Conservation (phyloP, 2,329 filamentous ascomycete genomes). For the Alternaria tenuissima region DNA sequence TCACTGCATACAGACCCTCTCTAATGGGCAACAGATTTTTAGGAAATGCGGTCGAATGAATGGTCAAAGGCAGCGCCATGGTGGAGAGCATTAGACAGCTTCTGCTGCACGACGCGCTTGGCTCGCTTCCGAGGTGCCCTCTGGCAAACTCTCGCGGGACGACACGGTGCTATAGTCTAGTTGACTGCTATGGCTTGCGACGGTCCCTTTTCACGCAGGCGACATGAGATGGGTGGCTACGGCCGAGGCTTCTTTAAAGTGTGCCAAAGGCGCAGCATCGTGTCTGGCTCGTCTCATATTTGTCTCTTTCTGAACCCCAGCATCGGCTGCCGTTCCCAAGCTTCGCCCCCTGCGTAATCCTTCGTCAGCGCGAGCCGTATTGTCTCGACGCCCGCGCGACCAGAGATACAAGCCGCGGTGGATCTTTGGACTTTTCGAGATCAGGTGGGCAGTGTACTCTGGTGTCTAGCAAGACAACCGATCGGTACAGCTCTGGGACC, state of each 20-base stretch:
- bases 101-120: constrained; percentile 28
- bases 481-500: constrained; percentile 34
- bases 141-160: constrained; percentile 24
- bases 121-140: constrained; percentile 23
- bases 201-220: constrained; percentile 21
- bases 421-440: constrained; percentile 7
- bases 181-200: constrained; percentile 20
- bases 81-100: constrained; percentile 34
- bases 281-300: constrained; percentile 41
- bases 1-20: constrained; percentile 19
- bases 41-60: constrained; percentile 20
- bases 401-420: constrained; percentile 13
- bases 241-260: constrained; percentile 32
- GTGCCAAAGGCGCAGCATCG: constrained; percentile 27
- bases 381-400: constrained; percentile 30
- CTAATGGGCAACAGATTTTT: constrained; percentile 25
- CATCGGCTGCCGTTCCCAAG: constrained; percentile 26
- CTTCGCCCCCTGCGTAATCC: constrained; percentile 32
- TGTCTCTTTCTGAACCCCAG: constrained; percentile 31
- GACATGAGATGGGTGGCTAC: constrained; percentile 36
- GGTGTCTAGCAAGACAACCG: constrained; percentile 30
- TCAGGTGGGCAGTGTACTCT: constrained; percentile 8
- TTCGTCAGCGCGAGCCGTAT: constrained; percentile 34
- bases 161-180: constrained; percentile 21
- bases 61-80: constrained; percentile 25